These are phyloP conservation scores for Trichophyton equinum DNA, from an alignment of 2,329 filamentous ascomycete species.

Conservation along the genomic window DNA sequence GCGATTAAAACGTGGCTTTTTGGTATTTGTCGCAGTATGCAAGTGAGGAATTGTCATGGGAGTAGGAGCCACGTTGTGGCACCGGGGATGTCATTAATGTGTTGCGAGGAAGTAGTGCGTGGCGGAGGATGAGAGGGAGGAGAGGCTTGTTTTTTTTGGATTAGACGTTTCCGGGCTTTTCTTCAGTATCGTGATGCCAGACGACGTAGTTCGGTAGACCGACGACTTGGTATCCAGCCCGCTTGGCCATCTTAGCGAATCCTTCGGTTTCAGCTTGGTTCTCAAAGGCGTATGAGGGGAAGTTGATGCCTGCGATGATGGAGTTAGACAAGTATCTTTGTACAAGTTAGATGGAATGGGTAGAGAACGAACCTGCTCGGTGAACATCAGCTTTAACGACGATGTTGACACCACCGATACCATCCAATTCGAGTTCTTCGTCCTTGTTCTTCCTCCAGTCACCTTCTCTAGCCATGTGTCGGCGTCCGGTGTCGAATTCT, in stretches of 20 bases:
- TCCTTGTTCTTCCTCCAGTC: slow-evolving; percentile 89
- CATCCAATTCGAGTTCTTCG: slow-evolving; percentile 82
- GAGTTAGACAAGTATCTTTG: slow-evolving; percentile 16
- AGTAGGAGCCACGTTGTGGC: not conserved
- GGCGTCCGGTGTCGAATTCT: slow-evolving; percentile 80
- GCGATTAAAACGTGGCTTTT: not conserved
- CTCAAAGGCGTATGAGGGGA: slow-evolving; percentile 91
- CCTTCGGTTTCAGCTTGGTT: slow-evolving; percentile 98
- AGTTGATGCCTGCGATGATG: slow-evolving; percentile 66
- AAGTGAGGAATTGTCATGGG: not conserved
- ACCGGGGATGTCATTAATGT: not conserved
- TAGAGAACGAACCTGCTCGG: slow-evolving; percentile 56
- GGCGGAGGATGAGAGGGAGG: not conserved
- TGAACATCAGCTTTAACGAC: slow-evolving; percentile 97
- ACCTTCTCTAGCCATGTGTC: slow-evolving; percentile 81
- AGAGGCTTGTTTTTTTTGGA: slow-evolving; percentile 21
- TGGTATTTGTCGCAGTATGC: not conserved
- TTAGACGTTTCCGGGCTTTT: slow-evolving; percentile 68
- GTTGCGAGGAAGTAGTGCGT: not conserved
- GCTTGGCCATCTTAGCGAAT: slow-evolving; percentile 97
- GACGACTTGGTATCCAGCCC: slow-evolving; percentile 82
- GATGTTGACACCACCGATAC: slow-evolving; percentile 94
- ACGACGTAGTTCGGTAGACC: slow-evolving; percentile 96
- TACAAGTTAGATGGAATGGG: not conserved
- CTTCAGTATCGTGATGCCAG: slow-evolving; percentile 95